Evolutionary conservation across 345 rosid genomes (phyloP), one percentile per base, ranked within the genome.

Genomic region (Microthlaspi erraticum): DNA sequence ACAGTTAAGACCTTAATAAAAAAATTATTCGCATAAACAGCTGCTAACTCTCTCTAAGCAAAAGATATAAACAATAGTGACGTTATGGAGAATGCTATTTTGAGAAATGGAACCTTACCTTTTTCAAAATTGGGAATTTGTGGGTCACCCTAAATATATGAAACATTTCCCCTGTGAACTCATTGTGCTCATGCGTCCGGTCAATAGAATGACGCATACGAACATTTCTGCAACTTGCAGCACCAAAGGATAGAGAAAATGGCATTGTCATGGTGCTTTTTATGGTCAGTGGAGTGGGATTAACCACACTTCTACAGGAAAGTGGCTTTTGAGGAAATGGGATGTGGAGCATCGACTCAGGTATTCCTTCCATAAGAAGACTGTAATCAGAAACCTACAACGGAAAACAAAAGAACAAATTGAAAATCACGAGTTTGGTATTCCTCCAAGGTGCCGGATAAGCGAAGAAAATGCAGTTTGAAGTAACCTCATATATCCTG

Each of bases 301-400:
- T 68, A 73, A 87, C 84, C 64, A 91, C 56, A 65, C 73, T 83
- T 76, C 81, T 73, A 78, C 86, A 86, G 48, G 83, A 80, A 63
- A 81, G 23, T 53, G 82, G 73, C 42, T 71, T 46, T 59, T 42
- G 70, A 67, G 67, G 79, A 65, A 74, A 71, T 10, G 31, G 67
- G 34, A 60, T 39, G 56, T 58, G 77, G 77, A 59, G 76, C 63
- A 37, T 65, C 12, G 54, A 53, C 55, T 83, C 79, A 79, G 88
- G 83, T 63, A 60, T 45, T 54, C 89, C 98, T 62, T 85, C 94
- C 14, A 89, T 58, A 17, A 79, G 60, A 26, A 91, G 63, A 72
- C 37, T 52, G 74, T 82, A 93, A 67, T 89, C 85, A 67, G 63
- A 73, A 55, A 93, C 86, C 98, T 93, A 84, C 65, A 77, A 64